Conservation (phyloP, 2,329 filamentous ascomycete species). For the Sporothrix dimorphospora region DNA sequence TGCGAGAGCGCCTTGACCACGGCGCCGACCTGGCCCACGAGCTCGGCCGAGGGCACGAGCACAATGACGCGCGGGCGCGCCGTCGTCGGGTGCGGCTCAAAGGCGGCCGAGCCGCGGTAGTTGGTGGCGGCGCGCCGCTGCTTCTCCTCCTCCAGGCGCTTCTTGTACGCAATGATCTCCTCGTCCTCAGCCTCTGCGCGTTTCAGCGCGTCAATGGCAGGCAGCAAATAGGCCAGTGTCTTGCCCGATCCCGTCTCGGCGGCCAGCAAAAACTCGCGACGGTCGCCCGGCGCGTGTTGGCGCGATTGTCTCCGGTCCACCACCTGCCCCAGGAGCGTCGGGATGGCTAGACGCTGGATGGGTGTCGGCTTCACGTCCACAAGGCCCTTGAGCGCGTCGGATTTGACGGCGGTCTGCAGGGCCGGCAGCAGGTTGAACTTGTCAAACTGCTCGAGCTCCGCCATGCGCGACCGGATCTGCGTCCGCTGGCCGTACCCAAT, state of each 20-base stretch:
- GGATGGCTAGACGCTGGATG: slow-evolving; percentile 86
- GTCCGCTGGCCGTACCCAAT: slow-evolving; percentile 73
- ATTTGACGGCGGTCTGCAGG: slow-evolving; percentile 70
- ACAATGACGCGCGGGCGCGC: slow-evolving; percentile 83
- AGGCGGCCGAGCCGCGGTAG: slow-evolving; percentile 49
- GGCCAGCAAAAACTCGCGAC: slow-evolving; percentile 73
- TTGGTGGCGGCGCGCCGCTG: slow-evolving; percentile 57
- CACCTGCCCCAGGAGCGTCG: slow-evolving; percentile 69
- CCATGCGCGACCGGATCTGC: slow-evolving; percentile 58
- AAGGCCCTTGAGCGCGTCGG: slow-evolving; percentile 75
- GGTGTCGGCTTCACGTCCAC: slow-evolving; percentile 80
- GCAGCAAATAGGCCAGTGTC: slow-evolving; percentile 89
- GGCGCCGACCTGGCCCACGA: slow-evolving; percentile 82
- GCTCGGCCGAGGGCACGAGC: slow-evolving; percentile 87
- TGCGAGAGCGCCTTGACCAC: slow-evolving; percentile 85
- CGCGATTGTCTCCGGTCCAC: slow-evolving; percentile 35
- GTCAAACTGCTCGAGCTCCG: slow-evolving; percentile 75
- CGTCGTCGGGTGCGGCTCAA: slow-evolving; percentile 71
- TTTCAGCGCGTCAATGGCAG: slow-evolving; percentile 84
- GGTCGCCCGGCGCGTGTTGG: slow-evolving; percentile 5
- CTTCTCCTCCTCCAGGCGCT: slow-evolving; percentile 58
- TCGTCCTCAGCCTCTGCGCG: slow-evolving; percentile 66
- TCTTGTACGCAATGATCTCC: slow-evolving; percentile 60
- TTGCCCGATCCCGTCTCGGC: slow-evolving; percentile 98
- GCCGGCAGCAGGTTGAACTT: slow-evolving; percentile 75